phyloP scores from a whole-genome alignment of 129 eudicot species.

The Helichrysum umbraculigerum region DNA sequence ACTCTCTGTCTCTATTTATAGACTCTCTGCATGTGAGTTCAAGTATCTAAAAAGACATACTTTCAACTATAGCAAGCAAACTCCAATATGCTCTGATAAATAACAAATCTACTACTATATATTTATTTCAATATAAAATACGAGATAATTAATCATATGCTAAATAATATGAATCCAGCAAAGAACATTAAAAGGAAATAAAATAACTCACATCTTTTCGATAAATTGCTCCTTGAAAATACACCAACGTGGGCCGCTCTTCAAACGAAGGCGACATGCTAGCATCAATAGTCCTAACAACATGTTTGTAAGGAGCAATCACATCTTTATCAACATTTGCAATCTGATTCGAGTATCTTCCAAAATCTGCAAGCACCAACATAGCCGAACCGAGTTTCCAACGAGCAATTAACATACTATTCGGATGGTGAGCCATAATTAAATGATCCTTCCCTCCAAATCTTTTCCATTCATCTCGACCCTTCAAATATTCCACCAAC shows the following conservation, averaged over 20 bases:
- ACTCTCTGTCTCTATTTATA: background rate
- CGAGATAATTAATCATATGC: background rate
- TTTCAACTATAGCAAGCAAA: background rate
- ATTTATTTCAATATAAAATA: background rate
- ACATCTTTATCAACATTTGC: slow-evolving; percentile 88
- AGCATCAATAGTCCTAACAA: slow-evolving; percentile 57
- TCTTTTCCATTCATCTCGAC: slow-evolving; percentile 70
- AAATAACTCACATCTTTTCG: slow-evolving; percentile 80
- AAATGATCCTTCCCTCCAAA: slow-evolving; percentile 80
- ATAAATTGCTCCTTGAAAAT: slow-evolving; percentile 91
- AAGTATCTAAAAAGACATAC: background rate
- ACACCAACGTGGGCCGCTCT: slow-evolving; percentile 64
- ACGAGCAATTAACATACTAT: slow-evolving; percentile 79
- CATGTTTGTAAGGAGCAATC: slow-evolving; percentile 92
- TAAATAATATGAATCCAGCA: background rate
- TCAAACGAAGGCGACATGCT: slow-evolving; percentile 54
- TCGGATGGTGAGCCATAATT: slow-evolving; percentile 88
- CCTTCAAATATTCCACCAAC: slow-evolving; percentile 62
- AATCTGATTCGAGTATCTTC: slow-evolving; percentile 58
- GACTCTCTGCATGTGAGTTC: background rate
- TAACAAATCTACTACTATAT: background rate
- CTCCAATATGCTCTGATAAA: background rate
- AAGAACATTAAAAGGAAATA: background rate
- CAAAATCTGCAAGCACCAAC: slow-evolving; percentile 94
- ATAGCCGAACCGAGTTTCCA: slow-evolving; percentile 72